A percentile compares a stretch with the other conserved stretches of the same genome.
phyloP scores from a whole-genome alignment of 768 basidiomycete genomes.

The Amylocystis lapponica region DNA sequence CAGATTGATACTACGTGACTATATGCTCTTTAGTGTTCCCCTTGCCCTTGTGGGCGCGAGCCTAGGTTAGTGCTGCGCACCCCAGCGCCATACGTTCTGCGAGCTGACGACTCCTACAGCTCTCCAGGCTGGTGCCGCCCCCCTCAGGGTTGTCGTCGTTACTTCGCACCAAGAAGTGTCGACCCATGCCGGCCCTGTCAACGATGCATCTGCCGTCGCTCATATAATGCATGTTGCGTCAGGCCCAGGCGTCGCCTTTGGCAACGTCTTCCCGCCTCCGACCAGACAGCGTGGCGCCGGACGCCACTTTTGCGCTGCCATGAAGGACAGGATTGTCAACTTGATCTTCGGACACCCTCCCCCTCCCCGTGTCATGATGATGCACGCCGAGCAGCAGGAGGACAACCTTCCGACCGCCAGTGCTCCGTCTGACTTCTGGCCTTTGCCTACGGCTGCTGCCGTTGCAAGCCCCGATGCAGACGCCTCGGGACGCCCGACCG shows the following conservation, averaged over 20 bases:
- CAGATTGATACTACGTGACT: too few species aligned
- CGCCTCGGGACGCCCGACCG: too few species aligned
- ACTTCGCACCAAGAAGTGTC: constrained; percentile 23
- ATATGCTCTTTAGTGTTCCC: background rate
- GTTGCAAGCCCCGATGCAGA: too few species aligned
- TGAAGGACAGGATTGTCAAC: constrained; percentile 5
- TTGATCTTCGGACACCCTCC: constrained; percentile 2
- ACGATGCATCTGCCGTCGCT: constrained; percentile 25
- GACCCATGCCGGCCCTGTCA: constrained; percentile 34
- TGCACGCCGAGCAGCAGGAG: constrained; percentile 5
- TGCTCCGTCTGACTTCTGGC: constrained; percentile 8
- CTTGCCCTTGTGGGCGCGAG: constrained; percentile 7
- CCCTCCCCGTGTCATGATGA: constrained; percentile 4
- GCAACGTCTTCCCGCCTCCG: too few species aligned
- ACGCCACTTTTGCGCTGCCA: constrained; percentile 11
- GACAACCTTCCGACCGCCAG: constrained; percentile 15
- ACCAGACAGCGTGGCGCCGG: too few species aligned
- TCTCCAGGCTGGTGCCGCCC: constrained; percentile 31
- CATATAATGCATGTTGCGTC: too few species aligned
- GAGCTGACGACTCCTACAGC: background rate
- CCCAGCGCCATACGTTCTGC: background rate
- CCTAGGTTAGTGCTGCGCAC: constrained; percentile 9
- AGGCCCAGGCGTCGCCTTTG: too few species aligned
- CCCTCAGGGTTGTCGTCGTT: constrained; percentile 35
- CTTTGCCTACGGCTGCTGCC: constrained; percentile 7